A percentile compares a stretch with the other conserved stretches of the same genome.
Conservation (phyloP, 495 filamentous ascomycete genomes). For the Ramalina intermedia region DNA sequence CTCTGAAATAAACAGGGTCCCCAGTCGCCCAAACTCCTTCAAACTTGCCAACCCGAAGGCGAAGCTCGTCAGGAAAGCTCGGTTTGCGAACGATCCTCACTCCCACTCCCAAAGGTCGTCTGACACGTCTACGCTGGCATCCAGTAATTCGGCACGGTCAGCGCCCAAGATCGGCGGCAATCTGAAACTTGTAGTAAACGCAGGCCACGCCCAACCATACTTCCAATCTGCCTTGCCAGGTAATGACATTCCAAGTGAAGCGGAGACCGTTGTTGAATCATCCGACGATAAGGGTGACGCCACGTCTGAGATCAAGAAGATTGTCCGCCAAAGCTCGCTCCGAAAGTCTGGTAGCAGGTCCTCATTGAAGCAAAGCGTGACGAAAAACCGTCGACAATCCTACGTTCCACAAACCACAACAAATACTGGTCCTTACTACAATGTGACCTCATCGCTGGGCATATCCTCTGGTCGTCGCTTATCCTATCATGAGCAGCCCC, state of each 20-base stretch:
- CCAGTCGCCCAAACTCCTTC: conserved; percentile 50
- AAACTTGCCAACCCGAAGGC: conserved; percentile 34
- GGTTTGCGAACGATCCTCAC: conserved; percentile 40
- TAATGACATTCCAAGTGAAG: conserved; percentile 32
- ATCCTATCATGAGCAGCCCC: background rate
- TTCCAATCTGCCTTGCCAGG: background rate
- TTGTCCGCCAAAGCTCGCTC: conserved; percentile 48
- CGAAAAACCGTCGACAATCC: background rate
- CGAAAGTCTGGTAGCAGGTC: conserved; percentile 22
- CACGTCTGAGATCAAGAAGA: conserved; percentile 53
- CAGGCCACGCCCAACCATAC: background rate
- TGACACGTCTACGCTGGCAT: conserved; percentile 30
- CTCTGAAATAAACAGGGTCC: conserved; percentile 50
- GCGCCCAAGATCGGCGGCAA: background rate
- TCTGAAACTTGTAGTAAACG: background rate
- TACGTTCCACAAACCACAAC: background rate
- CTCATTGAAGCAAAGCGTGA: background rate
- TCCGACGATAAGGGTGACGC: conserved; percentile 39
- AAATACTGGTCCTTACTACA: conserved; percentile 12
- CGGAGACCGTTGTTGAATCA: conserved; percentile 38
- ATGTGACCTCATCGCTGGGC: conserved; percentile 24
- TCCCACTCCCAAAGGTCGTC: conserved; percentile 35
- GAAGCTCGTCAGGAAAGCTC: conserved; percentile 30
- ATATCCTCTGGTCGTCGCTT: conserved; percentile 24
- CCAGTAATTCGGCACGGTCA: conserved; percentile 7